A percentile compares a stretch with the other conserved stretches of the same genome.
Evolutionary conservation across 2,329 filamentous ascomycete species (phyloP).

Genomic region (Pseudofabraea citricarpa): DNA sequence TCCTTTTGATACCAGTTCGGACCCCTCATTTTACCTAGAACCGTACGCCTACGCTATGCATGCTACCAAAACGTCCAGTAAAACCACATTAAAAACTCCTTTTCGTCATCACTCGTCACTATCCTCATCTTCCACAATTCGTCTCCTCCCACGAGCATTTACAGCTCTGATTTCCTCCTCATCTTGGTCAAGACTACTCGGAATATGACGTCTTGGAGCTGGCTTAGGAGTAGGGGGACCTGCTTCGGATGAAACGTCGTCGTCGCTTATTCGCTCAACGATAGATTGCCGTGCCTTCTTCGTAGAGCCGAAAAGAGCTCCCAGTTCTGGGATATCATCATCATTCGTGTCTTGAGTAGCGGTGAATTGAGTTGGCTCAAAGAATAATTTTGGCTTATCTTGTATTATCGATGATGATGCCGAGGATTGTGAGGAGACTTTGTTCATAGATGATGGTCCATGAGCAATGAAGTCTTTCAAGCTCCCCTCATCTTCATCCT

Average conservation of each 20-base stretch:
- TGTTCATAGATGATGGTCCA: constrained; percentile 42
- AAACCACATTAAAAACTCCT: too few relatives aligned
- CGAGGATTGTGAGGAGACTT: constrained; percentile 20
- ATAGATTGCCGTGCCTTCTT: neutral
- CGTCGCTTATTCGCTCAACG: neutral
- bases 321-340: constrained; percentile 19
- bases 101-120: constrained; percentile 19
- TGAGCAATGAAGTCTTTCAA: constrained; percentile 50
- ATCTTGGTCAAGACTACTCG: neutral
- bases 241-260: neutral
- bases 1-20: too few relatives aligned
- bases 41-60: too few relatives aligned
- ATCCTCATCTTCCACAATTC: constrained; percentile 14
- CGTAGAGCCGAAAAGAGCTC: constrained; percentile 1
- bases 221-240: neutral
- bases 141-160: constrained; percentile 7
- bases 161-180: constrained; percentile 6
- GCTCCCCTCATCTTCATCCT: constrained; percentile 43
- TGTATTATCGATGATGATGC: constrained; percentile 9
- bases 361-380: constrained; percentile 33
- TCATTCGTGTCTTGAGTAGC: constrained; percentile 37
- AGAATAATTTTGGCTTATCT: constrained; percentile 29
- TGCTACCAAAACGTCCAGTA: too few relatives aligned
- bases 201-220: neutral
- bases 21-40: too few relatives aligned